Evolutionary conservation across 2,329 filamentous ascomycete species (phyloP), one percentile per base, ranked within the genome.

Genomic region (Fusarium praegraminearum): DNA sequence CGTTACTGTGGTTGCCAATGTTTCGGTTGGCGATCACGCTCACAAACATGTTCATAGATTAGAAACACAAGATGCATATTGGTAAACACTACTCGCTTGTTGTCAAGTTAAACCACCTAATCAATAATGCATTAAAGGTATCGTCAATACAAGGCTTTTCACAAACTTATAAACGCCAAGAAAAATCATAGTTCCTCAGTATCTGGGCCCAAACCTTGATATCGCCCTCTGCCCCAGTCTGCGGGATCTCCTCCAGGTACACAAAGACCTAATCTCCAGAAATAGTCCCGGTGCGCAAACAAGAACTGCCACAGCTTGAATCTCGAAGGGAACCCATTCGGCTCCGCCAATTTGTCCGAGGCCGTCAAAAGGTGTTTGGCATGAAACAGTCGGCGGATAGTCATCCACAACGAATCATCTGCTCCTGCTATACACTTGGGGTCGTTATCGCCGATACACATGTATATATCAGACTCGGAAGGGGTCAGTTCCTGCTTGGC

Each of bases 271-370:
- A 99, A 80, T 59, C 96, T 86, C 93, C 93, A 97, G 80, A 99
- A 98, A 79, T 99, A 99, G 81, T 99, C 96, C 40, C 96, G 85
- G 81, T 99, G 96, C 2, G 94, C 92, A 79, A 97, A 97, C 76
- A 98, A 91, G 10, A 98, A 82, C 80, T 97, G 89, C 93, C 95
- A 97, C n/a, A 97, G 86, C 78, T 91, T 92, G 73, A 94, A 78
- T 79, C 87, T 79, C 75, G 70, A 86, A 76, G 74, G 90, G 79
- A 82, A 87, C 84, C 80, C 90, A 16, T 90, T 69, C 22, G 65
- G 61, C 40, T 70, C 57, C 24, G 64, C 57, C 32, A 49, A 24
- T 9, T 57, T 61, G 53, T 72, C 67, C 20, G 74, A 74, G 18
- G 69, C 41, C 15, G 65, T 59, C 12, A 80, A 60, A 13, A 66